These are phyloP conservation scores for Lachancea nothofagi DNA, from an alignment of 805 yeast genomes.

Conservation along the genomic window DNA sequence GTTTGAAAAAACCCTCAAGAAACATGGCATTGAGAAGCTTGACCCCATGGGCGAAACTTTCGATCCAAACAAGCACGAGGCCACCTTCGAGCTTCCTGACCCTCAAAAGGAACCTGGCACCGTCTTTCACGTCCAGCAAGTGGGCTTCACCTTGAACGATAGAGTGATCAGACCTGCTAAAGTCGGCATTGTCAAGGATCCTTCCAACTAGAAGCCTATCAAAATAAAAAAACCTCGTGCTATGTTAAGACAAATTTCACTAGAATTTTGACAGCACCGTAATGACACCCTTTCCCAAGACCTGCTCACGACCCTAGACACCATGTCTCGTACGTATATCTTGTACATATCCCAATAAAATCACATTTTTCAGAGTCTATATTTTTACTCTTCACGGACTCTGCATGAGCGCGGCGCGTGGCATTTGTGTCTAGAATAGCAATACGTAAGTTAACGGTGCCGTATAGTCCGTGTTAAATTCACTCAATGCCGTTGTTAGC, in stretches of 20 bases:
- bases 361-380: too few relatives aligned
- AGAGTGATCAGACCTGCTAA: conserved; percentile 93
- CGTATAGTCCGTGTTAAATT: too few relatives aligned
- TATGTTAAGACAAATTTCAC: background rate
- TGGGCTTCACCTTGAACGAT: conserved; percentile 78
- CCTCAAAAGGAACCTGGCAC: conserved; percentile 90
- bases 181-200: conserved; percentile 81
- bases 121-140: conserved; percentile 86
- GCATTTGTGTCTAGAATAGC: too few relatives aligned
- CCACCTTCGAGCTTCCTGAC: conserved; percentile 80
- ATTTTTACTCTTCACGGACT: too few relatives aligned
- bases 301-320: conserved; percentile 5
- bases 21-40: conserved; percentile 74
- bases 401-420: too few relatives aligned
- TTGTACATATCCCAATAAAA: conserved; percentile 3
- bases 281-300: background rate
- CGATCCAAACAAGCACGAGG: conserved; percentile 91
- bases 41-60: conserved; percentile 81
- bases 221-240: background rate
- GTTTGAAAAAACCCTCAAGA: conserved; percentile 74
- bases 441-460: too few relatives aligned
- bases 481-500: too few relatives aligned
- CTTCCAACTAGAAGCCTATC: conserved; percentile 10
- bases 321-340: conserved; percentile 4
- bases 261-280: background rate